These are phyloP conservation scores for Pistacia atlantica DNA, from an alignment of 345 rosid species.

Conservation along the genomic window DNA sequence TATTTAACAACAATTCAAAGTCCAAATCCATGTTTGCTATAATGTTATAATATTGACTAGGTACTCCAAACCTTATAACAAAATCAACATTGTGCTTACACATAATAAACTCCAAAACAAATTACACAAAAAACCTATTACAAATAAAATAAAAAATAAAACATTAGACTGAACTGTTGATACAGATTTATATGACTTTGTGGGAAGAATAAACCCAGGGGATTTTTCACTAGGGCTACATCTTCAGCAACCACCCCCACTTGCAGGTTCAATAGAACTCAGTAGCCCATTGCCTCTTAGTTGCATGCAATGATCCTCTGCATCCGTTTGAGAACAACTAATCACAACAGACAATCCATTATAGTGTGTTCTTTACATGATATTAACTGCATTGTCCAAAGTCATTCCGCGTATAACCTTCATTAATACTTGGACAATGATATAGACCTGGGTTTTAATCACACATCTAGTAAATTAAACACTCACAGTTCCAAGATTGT, in stretches of 20 bases:
- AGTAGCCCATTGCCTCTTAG: slow-evolving; percentile 90
- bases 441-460: no score
- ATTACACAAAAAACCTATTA: slow-evolving; percentile 24
- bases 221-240: background rate
- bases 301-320: slow-evolving; percentile 95
- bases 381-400: slow-evolving; percentile 86
- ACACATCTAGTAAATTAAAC: no score
- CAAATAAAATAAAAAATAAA: slow-evolving; percentile 11
- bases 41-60: slow-evolving; percentile 9
- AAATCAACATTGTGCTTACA: slow-evolving; percentile 33
- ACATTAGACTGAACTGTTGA: slow-evolving; percentile 18
- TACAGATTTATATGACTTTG: slow-evolving; percentile 44
- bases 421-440: slow-evolving; percentile 85
- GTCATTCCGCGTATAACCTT: slow-evolving; percentile 96
- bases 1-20: no score
- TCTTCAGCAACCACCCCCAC: slow-evolving; percentile 67
- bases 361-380: slow-evolving; percentile 95
- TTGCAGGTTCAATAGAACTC: slow-evolving; percentile 92
- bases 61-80: slow-evolving; percentile 25
- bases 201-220: slow-evolving; percentile 16
- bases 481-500: no score
- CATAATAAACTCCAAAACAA: slow-evolving; percentile 27
- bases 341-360: slow-evolving; percentile 91
- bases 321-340: slow-evolving; percentile 88
- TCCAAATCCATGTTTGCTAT: background rate